Conservation (phyloP, 768 basidiomycete species). For the Naganishia randhawae region DNA sequence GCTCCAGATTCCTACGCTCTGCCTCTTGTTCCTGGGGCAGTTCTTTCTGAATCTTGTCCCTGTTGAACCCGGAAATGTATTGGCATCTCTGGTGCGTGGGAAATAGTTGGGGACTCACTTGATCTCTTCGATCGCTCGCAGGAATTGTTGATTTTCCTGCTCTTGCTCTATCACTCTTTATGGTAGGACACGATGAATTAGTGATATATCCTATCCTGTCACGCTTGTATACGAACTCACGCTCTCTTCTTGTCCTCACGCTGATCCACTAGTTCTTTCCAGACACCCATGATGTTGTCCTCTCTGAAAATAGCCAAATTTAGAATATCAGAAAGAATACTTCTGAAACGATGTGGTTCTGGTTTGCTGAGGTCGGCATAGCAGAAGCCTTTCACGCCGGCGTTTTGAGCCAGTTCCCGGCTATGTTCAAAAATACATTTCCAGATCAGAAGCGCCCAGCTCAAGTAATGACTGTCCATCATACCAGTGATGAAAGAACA, state of each 20-base stretch:
- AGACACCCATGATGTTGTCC: slow-evolving; percentile 20
- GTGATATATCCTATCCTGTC: too few species aligned
- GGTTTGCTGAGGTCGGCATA: slow-evolving; percentile 20
- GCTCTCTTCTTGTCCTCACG: slow-evolving; percentile 19
- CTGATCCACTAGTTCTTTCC: slow-evolving; percentile 16
- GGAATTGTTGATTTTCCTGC: slow-evolving; percentile 5
- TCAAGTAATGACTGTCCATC: not conserved
- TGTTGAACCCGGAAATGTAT: not conserved
- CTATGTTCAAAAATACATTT: too few species aligned
- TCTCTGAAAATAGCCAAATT: slow-evolving; percentile 16
- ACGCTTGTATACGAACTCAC: slow-evolving; percentile 1
- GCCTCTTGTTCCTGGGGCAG: slow-evolving; percentile 16
- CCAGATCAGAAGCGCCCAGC: too few species aligned
- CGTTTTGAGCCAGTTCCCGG: slow-evolving; percentile 17
- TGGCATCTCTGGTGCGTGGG: not conserved
- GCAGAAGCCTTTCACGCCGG: slow-evolving; percentile 9
- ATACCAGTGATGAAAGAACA: slow-evolving; percentile 23
- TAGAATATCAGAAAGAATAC: slow-evolving; percentile 9
- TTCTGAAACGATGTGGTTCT: slow-evolving; percentile 15
- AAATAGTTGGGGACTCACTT: not conserved
- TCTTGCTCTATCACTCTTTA: slow-evolving; percentile 5
- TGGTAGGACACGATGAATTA: too few species aligned
- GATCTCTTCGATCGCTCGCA: slow-evolving; percentile 16
- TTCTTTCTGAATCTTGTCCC: slow-evolving; percentile 22
- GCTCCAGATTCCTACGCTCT: slow-evolving; percentile 6